Evolutionary conservation across 257 asterid genomes (phyloP).

Genomic region (Penstemon barbatus): DNA sequence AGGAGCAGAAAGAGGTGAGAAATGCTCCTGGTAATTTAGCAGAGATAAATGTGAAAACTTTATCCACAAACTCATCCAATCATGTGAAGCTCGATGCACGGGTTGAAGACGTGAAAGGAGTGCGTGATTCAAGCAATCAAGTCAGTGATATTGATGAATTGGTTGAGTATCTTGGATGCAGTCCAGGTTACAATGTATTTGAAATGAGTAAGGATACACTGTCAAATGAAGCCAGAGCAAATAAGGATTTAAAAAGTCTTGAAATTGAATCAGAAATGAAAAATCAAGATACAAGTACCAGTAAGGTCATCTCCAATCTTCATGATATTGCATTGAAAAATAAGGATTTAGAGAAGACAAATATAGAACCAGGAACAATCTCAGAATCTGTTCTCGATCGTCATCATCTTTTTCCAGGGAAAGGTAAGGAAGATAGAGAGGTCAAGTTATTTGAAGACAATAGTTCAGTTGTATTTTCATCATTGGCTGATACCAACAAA

Average conservation of each 20-base stretch:
- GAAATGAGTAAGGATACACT: slow-evolving; percentile 37
- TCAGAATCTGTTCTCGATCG: slow-evolving; percentile 36
- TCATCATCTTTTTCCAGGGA: slow-evolving; percentile 30
- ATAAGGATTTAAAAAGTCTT: slow-evolving; percentile 26
- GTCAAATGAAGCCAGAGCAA: slow-evolving; percentile 11
- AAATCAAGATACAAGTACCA: slow-evolving; percentile 26
- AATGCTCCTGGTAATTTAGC: slow-evolving; percentile 30
- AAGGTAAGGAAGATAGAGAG: slow-evolving; percentile 37
- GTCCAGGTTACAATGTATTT: slow-evolving; percentile 35
- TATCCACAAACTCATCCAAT: slow-evolving; percentile 26
- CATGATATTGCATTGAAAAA: slow-evolving; percentile 28
- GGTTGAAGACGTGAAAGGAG: slow-evolving; percentile 31
- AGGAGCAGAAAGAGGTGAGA: slow-evolving; percentile 25
- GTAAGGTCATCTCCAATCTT: slow-evolving; percentile 33
- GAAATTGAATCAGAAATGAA: slow-evolving; percentile 33
- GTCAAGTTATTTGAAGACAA: slow-evolving; percentile 34
- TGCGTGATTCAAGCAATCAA: slow-evolving; percentile 36
- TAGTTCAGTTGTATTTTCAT: slow-evolving; percentile 33
- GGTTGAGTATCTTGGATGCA: slow-evolving; percentile 43
- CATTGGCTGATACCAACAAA: slow-evolving; percentile 33
- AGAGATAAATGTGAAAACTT: slow-evolving; percentile 17
- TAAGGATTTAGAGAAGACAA: slow-evolving; percentile 30
- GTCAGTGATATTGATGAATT: slow-evolving; percentile 43
- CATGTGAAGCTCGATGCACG: slow-evolving; percentile 31
- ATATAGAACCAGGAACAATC: slow-evolving; percentile 31